phyloP scores from a whole-genome alignment of 2,329 filamentous ascomycete species.

The Colletotrichum godetiae region DNA sequence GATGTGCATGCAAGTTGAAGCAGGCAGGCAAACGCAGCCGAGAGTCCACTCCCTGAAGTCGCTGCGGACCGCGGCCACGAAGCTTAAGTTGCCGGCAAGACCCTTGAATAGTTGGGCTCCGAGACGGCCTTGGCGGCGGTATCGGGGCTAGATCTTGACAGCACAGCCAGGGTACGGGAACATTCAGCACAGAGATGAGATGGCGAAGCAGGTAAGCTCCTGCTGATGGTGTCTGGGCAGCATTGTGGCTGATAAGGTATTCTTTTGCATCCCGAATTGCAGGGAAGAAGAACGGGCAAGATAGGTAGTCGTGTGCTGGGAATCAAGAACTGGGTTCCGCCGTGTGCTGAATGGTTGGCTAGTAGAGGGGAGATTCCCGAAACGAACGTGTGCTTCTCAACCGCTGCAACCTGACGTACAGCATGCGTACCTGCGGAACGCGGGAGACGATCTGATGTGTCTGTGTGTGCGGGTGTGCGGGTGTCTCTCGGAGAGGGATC shows the following conservation, averaged over 20 bases:
- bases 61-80: constrained; percentile 8
- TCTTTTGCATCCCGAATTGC: not conserved
- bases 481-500: not conserved
- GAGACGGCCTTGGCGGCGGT: not conserved
- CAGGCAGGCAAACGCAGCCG: constrained; percentile 11
- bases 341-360: constrained; percentile 2
- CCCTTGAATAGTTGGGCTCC: constrained; percentile 6
- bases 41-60: not conserved
- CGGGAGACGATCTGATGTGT: constrained; percentile 8
- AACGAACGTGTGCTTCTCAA: not conserved
- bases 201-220: constrained; percentile 11
- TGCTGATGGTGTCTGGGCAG: constrained; percentile 5
- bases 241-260: not conserved
- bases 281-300: constrained; percentile 8
- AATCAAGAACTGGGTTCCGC: constrained; percentile 2
- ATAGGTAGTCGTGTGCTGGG: not conserved
- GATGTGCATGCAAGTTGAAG: constrained; percentile 6
- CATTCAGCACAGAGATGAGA: not conserved
- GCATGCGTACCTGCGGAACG: not conserved
- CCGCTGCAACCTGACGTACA: constrained; percentile 9
- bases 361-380: not conserved
- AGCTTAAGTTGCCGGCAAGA: constrained; percentile 29
- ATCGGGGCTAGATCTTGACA: not conserved
- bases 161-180: not conserved
- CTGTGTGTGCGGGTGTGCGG: not conserved